Percentiles rank a stretch among this genome's conserved stretches.
These are phyloP conservation scores for Pleurozium schreberi DNA, from an alignment of 225 moss, liverwort and hornwort species.

Conservation along the genomic window DNA sequence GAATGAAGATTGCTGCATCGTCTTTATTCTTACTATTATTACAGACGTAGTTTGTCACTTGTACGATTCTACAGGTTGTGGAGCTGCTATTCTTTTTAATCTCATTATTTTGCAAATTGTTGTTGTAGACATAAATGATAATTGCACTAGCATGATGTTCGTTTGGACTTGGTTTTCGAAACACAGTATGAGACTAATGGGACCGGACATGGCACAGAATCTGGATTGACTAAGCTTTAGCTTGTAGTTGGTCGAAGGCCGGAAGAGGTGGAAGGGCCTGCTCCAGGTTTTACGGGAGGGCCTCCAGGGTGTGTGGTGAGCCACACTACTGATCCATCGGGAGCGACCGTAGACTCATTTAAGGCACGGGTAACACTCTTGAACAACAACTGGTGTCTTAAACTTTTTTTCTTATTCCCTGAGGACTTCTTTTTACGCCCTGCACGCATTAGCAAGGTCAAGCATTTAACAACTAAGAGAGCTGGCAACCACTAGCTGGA, in stretches of 20 bases:
- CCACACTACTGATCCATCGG: conserved; percentile 19
- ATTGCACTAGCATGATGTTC: too few species aligned
- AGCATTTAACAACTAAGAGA: neutral
- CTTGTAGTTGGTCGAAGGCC: conserved; percentile 1
- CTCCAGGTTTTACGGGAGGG: neutral
- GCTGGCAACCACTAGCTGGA: too few species aligned
- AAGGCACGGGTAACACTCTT: conserved; percentile 18
- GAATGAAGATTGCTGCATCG: neutral
- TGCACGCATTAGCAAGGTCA: neutral
- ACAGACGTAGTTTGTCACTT: neutral
- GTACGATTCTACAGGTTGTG: neutral
- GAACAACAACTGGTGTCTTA: conserved; percentile 28
- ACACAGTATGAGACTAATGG: neutral
- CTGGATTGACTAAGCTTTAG: neutral
- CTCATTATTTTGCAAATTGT: neutral
- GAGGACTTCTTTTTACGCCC: neutral
- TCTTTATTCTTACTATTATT: neutral
- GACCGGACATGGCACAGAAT: neutral
- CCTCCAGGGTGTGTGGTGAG: neutral
- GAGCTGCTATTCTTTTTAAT: neutral
- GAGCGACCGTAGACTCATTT: neutral
- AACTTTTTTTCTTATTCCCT: conserved; percentile 15
- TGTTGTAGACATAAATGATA: neutral
- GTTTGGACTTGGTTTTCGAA: neutral
- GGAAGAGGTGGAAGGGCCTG: neutral